A percentile compares a stretch with the other conserved stretches of the same genome.
Conservation (phyloP, 371 early-diverging fungal species). For the Mortierella sp. region DNA sequence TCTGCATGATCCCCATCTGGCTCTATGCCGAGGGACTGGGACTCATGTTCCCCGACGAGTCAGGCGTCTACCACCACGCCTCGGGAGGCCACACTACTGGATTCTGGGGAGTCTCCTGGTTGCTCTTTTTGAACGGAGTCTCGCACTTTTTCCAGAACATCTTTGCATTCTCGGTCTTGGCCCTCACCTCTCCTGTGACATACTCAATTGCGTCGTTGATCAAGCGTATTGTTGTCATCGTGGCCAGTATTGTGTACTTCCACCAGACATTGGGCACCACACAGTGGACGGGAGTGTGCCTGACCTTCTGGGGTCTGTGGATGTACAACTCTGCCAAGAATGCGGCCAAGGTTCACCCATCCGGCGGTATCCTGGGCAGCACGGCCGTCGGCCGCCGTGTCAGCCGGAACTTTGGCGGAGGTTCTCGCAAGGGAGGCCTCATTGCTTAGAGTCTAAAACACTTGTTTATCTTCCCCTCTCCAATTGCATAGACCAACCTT, state of each 20-base stretch:
- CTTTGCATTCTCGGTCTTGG: constrained; percentile 85
- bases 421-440: constrained; percentile 33
- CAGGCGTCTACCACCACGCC: constrained; percentile 29
- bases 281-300: constrained; percentile 81
- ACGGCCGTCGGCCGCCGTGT: constrained; percentile 37
- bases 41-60: constrained; percentile 48
- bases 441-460: constrained; percentile 17
- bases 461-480: not conserved
- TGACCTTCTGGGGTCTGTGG: constrained; percentile 89
- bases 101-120: constrained; percentile 42
- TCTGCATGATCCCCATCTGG: constrained; percentile 87
- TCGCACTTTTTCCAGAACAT: constrained; percentile 86
- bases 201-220: constrained; percentile 90
- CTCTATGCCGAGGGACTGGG: constrained; percentile 79
- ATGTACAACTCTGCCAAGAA: constrained; percentile 87
- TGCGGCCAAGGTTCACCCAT: constrained; percentile 50
- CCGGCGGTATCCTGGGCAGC: constrained; percentile 37
- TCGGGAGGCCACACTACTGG: constrained; percentile 24
- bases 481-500: not conserved
- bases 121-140: constrained; percentile 80
- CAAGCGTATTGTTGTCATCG: constrained; percentile 93
- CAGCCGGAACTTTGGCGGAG: constrained; percentile 48
- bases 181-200: constrained; percentile 86
- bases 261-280: constrained; percentile 75
- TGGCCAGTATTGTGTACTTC: constrained; percentile 87